Percentiles rank a stretch among this genome's conserved stretches.
Conservation (phyloP, 2,329 filamentous ascomycete species). For the Paramyrothecium sp. region DNA sequence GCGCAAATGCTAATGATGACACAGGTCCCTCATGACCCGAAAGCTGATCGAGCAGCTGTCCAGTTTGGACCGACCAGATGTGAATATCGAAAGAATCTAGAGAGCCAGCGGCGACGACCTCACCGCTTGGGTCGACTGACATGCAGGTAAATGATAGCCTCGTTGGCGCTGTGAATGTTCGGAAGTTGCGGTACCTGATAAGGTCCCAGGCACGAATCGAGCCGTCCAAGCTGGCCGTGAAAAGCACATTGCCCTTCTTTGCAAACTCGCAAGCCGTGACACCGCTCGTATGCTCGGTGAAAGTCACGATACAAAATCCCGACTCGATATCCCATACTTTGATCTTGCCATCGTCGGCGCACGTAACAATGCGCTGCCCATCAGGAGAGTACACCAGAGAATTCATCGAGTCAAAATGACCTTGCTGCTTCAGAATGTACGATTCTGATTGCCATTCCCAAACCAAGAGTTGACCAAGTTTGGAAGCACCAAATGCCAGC, state of each 20-base stretch:
- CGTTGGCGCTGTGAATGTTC: slow-evolving; percentile 93
- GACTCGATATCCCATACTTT: slow-evolving; percentile 98
- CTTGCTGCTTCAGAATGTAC: slow-evolving; percentile 97
- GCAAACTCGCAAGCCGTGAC: slow-evolving; percentile 95
- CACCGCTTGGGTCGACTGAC: slow-evolving; percentile 94
- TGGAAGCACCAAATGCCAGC: slow-evolving; percentile 95
- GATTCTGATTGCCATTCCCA: slow-evolving; percentile 99
- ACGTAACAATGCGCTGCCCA: slow-evolving; percentile 88
- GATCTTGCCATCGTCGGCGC: slow-evolving; percentile 94
- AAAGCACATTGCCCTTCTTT: slow-evolving; percentile 91
- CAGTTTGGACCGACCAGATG: slow-evolving; percentile 97
- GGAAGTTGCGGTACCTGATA: slow-evolving; percentile 93
- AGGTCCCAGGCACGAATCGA: slow-evolving; percentile 96
- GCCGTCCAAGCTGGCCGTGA: slow-evolving; percentile 91
- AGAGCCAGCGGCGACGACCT: slow-evolving; percentile 93
- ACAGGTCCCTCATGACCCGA: slow-evolving; percentile 94
- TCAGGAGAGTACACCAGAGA: slow-evolving; percentile 90
- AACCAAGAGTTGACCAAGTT: slow-evolving; percentile 90
- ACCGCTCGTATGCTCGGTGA: slow-evolving; percentile 92
- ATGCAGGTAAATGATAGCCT: slow-evolving; percentile 89
- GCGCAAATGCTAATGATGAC: slow-evolving; percentile 82
- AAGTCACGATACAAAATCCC: slow-evolving; percentile 96
- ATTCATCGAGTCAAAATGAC: slow-evolving; percentile 96
- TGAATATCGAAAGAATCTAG: slow-evolving; percentile 96
- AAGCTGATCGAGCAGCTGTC: slow-evolving; percentile 86